phyloP scores from a whole-genome alignment of 202 grass and related monocot species.

The Hordeum pubiflorum region DNA sequence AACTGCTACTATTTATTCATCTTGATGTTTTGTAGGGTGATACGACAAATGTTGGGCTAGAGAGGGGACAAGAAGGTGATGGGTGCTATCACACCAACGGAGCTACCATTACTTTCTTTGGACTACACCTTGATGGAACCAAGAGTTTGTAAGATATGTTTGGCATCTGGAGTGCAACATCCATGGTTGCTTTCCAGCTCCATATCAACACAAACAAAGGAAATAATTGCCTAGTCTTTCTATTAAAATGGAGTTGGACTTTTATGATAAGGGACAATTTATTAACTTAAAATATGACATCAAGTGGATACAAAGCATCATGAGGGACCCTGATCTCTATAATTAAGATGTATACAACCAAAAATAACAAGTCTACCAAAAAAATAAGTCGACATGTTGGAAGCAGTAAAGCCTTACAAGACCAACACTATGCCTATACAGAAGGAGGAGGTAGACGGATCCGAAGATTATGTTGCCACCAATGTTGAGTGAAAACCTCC shows the following conservation, averaged over 20 bases:
- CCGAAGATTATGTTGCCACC: background rate
- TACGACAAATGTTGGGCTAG: constrained; percentile 7
- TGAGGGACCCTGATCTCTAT: too few relatives aligned
- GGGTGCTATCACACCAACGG: constrained; percentile 18
- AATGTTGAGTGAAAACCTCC: background rate
- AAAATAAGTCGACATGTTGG: too few relatives aligned
- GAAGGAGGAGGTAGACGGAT: background rate
- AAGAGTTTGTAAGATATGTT: constrained; percentile 22
- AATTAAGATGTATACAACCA: too few relatives aligned
- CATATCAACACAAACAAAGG: constrained; percentile 16
- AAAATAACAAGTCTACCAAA: too few relatives aligned
- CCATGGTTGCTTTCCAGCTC: constrained; percentile 28
- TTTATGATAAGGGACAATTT: background rate
- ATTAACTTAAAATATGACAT: too few relatives aligned
- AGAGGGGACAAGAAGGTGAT: constrained; percentile 8
- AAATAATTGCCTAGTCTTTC: constrained; percentile 10
- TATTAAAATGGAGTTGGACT: background rate
- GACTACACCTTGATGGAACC: background rate
- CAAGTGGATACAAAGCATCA: too few relatives aligned
- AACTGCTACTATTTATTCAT: constrained; percentile 1
- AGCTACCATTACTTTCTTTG: constrained; percentile 7
- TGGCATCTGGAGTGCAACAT: constrained; percentile 29
- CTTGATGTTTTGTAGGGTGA: background rate
- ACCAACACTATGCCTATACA: too few relatives aligned
- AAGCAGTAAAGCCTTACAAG: too few relatives aligned